A percentile compares a stretch with the other conserved stretches of the same genome.
These are phyloP conservation scores for Fusarium subtropicale DNA, from an alignment of 2,329 filamentous ascomycete genomes.

Conservation along the genomic window DNA sequence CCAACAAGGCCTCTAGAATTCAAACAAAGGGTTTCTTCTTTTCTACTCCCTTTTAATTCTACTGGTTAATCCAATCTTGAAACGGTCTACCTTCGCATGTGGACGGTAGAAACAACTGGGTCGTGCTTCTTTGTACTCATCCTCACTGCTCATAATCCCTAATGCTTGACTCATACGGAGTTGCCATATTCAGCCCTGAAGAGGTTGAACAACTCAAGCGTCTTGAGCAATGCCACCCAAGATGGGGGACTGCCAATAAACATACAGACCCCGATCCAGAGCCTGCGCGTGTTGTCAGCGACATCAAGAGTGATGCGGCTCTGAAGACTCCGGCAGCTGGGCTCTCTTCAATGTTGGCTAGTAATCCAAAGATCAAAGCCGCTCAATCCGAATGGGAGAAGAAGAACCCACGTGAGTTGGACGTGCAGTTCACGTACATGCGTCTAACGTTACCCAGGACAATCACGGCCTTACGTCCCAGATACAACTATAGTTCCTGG, in stretches of 20 bases:
- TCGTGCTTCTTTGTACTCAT: background rate
- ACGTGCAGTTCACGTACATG: background rate
- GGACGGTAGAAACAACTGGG: background rate
- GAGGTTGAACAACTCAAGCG: background rate
- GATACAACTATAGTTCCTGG: background rate
- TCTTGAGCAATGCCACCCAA: background rate
- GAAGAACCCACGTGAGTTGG: constrained; percentile 17
- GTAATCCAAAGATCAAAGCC: constrained; percentile 43
- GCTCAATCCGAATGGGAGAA: constrained; percentile 50
- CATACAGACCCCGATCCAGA: constrained; percentile 17
- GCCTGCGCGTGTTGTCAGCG: constrained; percentile 42
- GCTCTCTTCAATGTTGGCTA: constrained; percentile 14
- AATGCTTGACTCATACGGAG: constrained; percentile 16
- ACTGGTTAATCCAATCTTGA: background rate
- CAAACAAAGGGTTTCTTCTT: background rate
- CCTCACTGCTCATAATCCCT: background rate
- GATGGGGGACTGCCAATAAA: constrained; percentile 31
- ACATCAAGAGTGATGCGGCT: constrained; percentile 25
- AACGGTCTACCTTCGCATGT: background rate
- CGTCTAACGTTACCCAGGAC: constrained; percentile 23
- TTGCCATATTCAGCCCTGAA: constrained; percentile 14
- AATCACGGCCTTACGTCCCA: background rate
- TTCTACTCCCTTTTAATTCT: background rate
- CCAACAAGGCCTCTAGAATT: background rate
- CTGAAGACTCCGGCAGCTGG: constrained; percentile 5